These are phyloP conservation scores for Guyanaporus albipodus DNA, from an alignment of 768 basidiomycete species.

Conservation along the genomic window DNA sequence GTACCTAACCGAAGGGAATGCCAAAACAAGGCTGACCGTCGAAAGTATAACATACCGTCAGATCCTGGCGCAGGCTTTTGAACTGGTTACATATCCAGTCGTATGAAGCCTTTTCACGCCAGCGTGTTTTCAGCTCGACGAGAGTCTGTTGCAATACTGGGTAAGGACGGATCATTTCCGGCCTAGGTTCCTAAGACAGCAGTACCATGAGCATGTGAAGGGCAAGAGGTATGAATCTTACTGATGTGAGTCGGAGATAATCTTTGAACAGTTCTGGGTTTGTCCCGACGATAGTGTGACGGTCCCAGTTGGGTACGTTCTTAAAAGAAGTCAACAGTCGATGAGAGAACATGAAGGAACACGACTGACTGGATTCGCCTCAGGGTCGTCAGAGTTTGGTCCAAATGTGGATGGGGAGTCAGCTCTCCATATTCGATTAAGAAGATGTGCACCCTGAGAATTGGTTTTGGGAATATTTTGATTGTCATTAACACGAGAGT, in stretches of 20 bases:
- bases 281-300: conserved; percentile 90
- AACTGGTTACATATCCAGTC: conserved; percentile 97
- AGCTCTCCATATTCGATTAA: conserved; percentile 41
- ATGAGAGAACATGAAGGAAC: not conserved
- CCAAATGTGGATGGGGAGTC: conserved; percentile 49
- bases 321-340: conserved; percentile 31
- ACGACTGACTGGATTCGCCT: conserved; percentile 61
- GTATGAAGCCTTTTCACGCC: conserved; percentile 75
- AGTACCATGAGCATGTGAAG: conserved; percentile 5
- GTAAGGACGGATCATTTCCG: conserved; percentile 90
- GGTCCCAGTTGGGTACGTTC: conserved; percentile 98
- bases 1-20: conserved; percentile 57
- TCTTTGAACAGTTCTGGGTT: conserved; percentile 90
- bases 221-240: conserved; percentile 30
- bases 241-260: conserved; percentile 90
- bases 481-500: conserved; percentile 29
- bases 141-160: conserved; percentile 81
- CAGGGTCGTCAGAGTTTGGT: conserved; percentile 58
- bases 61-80: conserved; percentile 94
- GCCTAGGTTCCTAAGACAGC: conserved; percentile 81
- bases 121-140: conserved; percentile 79
- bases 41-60: conserved; percentile 66
- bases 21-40: not conserved
- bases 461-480: conserved; percentile 40
- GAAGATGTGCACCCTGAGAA: conserved; percentile 51